Base-by-base conservation (phyloP, 2,329 filamentous ascomycete species). In the Paraphoma chrysanthemicola region DNA sequence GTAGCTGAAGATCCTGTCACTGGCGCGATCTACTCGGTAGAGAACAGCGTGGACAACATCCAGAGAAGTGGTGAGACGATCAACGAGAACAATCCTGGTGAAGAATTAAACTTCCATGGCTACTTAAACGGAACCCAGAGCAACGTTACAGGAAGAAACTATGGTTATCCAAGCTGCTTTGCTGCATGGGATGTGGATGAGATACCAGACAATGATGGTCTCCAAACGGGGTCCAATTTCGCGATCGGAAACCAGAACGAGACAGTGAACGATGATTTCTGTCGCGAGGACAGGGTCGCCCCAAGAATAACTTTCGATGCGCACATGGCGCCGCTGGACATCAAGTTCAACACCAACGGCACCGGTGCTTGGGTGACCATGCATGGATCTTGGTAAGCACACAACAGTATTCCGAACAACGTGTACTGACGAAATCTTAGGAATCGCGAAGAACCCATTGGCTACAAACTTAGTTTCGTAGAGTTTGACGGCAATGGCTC, bases 31-130 rank as follows among this genome's bases (percentile, higher is more conserved):
- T 85, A 78, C 64, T 77, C 77, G 16, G 88, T 92, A 7, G 90
- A 92, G 74, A 92, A 92, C 74, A 88, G 85, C 1, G 86, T 86
- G 8, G 89, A 92, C 72, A 75, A 89, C 38, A 80, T 91, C 14
- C 75, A 76, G 12, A 82, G 89, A 31, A 75, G 82, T 46, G 84
- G 83, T 9, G 63, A 80, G n/a, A 86, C 90, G 57, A 83, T 91
- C 44, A 86, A 90, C 63, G 73, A 85, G 57, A 81, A 90, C 66
- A 92, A 92, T 67, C 90, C 90, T 0, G 90, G 83, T 14, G 90
- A 92, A 69, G 88, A 92, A 74, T 76, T 93, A 72, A 92, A 92
- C 74, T 91, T 86, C 71, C 85, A 90, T 57, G 89, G 90, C 3
- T 83, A 82, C 54, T 78, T 90, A 3, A 83, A 84, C 44, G 80